These are phyloP conservation scores for Choiromyces venosus DNA, from an alignment of 495 filamentous ascomycete genomes.

Conservation along the genomic window DNA sequence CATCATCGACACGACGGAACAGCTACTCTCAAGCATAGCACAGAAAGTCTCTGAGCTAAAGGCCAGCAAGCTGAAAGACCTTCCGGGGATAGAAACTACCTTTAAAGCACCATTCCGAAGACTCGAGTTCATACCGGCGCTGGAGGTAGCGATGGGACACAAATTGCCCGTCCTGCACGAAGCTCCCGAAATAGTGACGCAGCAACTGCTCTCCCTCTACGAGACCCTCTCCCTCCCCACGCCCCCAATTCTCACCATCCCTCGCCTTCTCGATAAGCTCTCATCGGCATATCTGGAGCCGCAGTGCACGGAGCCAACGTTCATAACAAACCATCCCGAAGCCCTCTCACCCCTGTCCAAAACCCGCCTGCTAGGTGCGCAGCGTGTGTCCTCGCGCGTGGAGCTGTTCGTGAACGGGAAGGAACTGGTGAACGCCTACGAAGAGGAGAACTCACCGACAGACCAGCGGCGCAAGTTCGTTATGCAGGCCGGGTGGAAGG, in stretches of 20 bases:
- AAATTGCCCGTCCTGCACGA: constrained; percentile 62
- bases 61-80: constrained; percentile 51
- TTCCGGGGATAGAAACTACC: constrained; percentile 22
- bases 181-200: constrained; percentile 49
- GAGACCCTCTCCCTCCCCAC: constrained; percentile 49
- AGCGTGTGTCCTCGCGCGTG: constrained; percentile 64
- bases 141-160: constrained; percentile 61
- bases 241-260: constrained; percentile 57
- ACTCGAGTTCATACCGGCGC: constrained; percentile 74
- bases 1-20: constrained; percentile 68
- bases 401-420: constrained; percentile 78
- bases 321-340: constrained; percentile 86
- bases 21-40: constrained; percentile 57
- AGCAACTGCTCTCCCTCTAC: constrained; percentile 50
- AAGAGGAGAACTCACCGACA: constrained; percentile 92
- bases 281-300: constrained; percentile 69
- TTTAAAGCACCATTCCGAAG: constrained; percentile 49
- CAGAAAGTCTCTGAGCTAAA: constrained; percentile 51
- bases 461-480: constrained; percentile 81
- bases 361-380: constrained; percentile 49
- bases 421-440: constrained; percentile 91
- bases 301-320: constrained; percentile 64
- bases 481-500: constrained; percentile 48
- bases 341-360: constrained; percentile 89
- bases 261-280: constrained; percentile 81